Evolutionary conservation across 768 basidiomycete species (phyloP).

Genomic region (Suillus alpinus): DNA sequence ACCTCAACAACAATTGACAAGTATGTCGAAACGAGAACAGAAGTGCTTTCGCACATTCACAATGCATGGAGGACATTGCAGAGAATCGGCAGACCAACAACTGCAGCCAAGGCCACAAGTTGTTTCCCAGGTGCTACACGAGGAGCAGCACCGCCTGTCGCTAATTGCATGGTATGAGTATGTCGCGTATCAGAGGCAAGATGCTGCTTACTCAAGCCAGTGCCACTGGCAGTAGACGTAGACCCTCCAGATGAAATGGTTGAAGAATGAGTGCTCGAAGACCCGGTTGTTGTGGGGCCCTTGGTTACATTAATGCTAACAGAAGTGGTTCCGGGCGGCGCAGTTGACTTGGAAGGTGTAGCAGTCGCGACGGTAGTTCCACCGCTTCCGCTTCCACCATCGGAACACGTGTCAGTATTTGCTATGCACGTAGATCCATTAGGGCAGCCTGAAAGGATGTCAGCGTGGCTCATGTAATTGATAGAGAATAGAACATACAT

Average conservation of each 20-base stretch:
- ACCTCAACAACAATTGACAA: neutral
- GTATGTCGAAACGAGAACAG: neutral
- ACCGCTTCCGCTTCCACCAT: neutral
- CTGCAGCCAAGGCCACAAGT: conserved; percentile 7
- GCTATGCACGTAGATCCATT: neutral
- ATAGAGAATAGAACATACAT: conserved; percentile 14
- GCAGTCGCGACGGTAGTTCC: neutral
- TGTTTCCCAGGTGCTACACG: conserved; percentile 3
- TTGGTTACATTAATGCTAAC: neutral
- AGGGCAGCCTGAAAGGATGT: conserved; percentile 16
- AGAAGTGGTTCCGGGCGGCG: neutral
- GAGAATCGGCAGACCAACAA: conserved; percentile 7
- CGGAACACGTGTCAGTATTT: neutral
- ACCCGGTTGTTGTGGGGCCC: neutral
- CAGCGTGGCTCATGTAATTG: neutral
- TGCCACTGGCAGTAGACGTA: too few relatives aligned
- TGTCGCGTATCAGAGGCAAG: neutral
- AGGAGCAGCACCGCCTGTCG: conserved; percentile 5
- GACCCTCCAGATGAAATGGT: neutral
- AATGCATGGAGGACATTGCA: neutral
- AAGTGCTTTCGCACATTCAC: neutral
- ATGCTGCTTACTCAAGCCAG: conserved; percentile 3
- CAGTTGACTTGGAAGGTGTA: neutral
- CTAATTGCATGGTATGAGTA: neutral
- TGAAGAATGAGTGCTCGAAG: neutral